Percentiles rank a stretch among this genome's conserved stretches.
Conservation (phyloP, 108 stramenopile genomes). For the Fragilaria radians region DNA sequence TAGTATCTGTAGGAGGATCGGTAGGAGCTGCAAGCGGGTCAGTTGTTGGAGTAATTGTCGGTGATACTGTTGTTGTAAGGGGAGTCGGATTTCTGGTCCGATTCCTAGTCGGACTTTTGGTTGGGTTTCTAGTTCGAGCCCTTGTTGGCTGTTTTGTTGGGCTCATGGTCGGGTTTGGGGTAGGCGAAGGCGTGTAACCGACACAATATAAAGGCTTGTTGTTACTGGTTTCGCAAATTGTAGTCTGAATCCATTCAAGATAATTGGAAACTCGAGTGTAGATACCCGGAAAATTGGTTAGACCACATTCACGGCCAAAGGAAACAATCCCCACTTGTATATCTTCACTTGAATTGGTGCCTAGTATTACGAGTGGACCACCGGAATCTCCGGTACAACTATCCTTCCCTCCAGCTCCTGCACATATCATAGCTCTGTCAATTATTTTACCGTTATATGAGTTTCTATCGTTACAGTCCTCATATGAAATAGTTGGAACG, state of each 20-base stretch:
- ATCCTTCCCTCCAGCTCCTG: not conserved
- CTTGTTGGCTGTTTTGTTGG: no score
- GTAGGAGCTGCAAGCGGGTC: not conserved
- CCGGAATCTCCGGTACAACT: slow-evolving; percentile 43
- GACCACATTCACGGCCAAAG: slow-evolving; percentile 8
- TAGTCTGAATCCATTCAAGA: not conserved
- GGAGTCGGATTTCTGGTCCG: no score
- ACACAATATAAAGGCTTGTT: not conserved
- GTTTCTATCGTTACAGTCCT: not conserved
- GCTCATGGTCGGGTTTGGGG: not conserved
- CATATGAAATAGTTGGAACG: not conserved
- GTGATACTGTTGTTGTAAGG: no score
- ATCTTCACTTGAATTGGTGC: slow-evolving; percentile 17
- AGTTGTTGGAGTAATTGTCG: not conserved
- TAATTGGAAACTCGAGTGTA: slow-evolving; percentile 2
- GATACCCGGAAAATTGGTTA: slow-evolving; percentile 5
- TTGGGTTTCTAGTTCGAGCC: no score
- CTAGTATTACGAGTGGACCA: slow-evolving; percentile 26
- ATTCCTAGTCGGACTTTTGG: no score
- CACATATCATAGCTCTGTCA: not conserved
- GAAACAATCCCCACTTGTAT: slow-evolving; percentile 18
- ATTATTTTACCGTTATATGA: not conserved
- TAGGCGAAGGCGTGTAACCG: not conserved
- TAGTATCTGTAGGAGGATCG: no score
- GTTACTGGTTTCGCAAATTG: not conserved